Evolutionary conservation across 2,329 filamentous ascomycete species (phyloP).

Genomic region (Grosmannia huntii): DNA sequence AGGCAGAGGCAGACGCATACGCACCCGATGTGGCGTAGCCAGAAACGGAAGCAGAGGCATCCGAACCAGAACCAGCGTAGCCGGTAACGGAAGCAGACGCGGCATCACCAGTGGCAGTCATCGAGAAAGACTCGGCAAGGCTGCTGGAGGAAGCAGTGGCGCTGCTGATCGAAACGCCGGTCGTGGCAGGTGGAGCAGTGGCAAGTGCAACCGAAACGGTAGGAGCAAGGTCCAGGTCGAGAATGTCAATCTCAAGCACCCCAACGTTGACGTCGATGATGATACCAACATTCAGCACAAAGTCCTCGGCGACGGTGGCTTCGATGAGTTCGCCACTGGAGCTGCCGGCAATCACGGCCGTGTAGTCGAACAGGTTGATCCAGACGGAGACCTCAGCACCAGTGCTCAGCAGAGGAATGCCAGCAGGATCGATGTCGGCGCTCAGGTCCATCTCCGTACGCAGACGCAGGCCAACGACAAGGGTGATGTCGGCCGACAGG

Average conservation of each 20-base stretch:
- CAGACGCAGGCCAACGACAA: constrained; percentile 17
- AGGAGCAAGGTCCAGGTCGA: constrained; percentile 16
- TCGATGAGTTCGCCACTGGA: background rate
- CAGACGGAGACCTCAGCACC: constrained; percentile 17
- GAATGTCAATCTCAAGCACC: constrained; percentile 13
- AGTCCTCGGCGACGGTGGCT: constrained; percentile 12
- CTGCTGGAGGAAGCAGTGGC: background rate
- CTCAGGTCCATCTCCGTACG: constrained; percentile 15
- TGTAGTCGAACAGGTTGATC: constrained; percentile 20
- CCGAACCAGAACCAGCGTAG: no score
- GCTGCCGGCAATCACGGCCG: constrained; percentile 11
- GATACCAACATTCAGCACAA: constrained; percentile 15
- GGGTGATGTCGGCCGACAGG: constrained; percentile 14
- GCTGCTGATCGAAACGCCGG: background rate
- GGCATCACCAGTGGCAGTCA: no score
- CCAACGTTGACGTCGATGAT: constrained; percentile 15
- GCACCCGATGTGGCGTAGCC: no score
- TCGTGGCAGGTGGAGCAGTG: constrained; percentile 3
- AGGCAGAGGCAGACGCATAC: no score
- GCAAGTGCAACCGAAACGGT: constrained; percentile 17
- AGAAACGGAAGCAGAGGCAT: no score
- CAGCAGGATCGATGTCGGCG: constrained; percentile 14
- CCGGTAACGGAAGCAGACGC: constrained; percentile 6
- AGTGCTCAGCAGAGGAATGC: constrained; percentile 14
- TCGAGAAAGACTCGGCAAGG: background rate